Conservation (phyloP, 2,329 filamentous ascomycete species). For the Pseudogymnoascus verrucosus region DNA sequence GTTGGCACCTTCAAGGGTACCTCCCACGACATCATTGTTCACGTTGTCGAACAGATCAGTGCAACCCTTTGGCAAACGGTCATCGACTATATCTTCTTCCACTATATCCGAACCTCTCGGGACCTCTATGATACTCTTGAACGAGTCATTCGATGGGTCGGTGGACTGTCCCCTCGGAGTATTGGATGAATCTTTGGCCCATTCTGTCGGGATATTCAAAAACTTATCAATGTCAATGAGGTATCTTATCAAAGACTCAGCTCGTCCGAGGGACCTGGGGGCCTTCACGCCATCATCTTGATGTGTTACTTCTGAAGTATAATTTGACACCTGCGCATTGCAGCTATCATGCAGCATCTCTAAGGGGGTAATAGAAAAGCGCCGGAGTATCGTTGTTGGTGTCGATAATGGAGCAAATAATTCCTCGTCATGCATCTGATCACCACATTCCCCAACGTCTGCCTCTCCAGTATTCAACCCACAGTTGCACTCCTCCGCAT, state of each 20-base stretch:
- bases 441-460: background rate
- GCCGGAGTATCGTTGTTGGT: background rate
- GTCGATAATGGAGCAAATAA: background rate
- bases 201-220: background rate
- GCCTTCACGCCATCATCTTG: background rate
- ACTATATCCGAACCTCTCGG: background rate
- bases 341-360: background rate
- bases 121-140: background rate
- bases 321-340: background rate
- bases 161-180: background rate
- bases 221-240: background rate
- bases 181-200: background rate
- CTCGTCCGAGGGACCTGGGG: background rate
- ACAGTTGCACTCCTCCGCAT: background rate
- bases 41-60: background rate
- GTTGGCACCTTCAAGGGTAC: background rate
- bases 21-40: background rate
- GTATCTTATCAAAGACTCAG: background rate
- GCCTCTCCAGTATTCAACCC: background rate
- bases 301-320: background rate
- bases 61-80: background rate
- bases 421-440: background rate
- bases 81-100: background rate
- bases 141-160: background rate
- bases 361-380: background rate